Evolutionary conservation across 2,329 filamentous ascomycete species (phyloP).

Genomic region (Harringtonia aguacate): DNA sequence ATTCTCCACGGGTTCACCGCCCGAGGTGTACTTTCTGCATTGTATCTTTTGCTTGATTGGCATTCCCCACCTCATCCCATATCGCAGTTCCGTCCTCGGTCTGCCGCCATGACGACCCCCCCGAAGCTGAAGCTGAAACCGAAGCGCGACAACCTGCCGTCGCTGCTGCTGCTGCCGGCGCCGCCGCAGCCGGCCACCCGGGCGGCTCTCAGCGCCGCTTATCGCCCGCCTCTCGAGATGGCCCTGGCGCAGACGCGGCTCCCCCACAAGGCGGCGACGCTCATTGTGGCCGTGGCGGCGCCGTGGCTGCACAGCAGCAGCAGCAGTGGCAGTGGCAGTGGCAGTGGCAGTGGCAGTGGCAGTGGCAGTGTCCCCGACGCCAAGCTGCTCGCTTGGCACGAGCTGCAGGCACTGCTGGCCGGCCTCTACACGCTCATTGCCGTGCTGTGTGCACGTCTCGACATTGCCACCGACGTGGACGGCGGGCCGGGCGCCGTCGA

Average conservation of each 20-base stretch:
- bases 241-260: constrained; percentile 39
- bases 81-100: no score
- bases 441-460: constrained; percentile 54
- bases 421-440: constrained; percentile 70
- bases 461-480: constrained; percentile 46
- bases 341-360: no score
- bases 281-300: constrained; percentile 49
- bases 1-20: not conserved
- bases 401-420: constrained; percentile 65
- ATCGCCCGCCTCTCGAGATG: constrained; percentile 45
- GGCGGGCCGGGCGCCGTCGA: constrained; percentile 61
- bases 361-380: no score
- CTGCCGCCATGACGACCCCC: no score
- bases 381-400: constrained; percentile 50
- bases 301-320: constrained; percentile 54
- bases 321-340: no score
- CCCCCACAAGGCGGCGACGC: constrained; percentile 22
- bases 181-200: constrained; percentile 46
- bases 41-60: no score
- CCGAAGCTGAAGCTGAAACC: no score
- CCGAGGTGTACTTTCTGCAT: no score
- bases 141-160: constrained; percentile 23
- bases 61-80: no score
- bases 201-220: constrained; percentile 44
- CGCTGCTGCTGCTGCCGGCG: constrained; percentile 52